Evolutionary conservation across 2,329 filamentous ascomycete species (phyloP), one percentile per base, ranked within the genome.

Genomic region (Decorospora gaudefroyi): DNA sequence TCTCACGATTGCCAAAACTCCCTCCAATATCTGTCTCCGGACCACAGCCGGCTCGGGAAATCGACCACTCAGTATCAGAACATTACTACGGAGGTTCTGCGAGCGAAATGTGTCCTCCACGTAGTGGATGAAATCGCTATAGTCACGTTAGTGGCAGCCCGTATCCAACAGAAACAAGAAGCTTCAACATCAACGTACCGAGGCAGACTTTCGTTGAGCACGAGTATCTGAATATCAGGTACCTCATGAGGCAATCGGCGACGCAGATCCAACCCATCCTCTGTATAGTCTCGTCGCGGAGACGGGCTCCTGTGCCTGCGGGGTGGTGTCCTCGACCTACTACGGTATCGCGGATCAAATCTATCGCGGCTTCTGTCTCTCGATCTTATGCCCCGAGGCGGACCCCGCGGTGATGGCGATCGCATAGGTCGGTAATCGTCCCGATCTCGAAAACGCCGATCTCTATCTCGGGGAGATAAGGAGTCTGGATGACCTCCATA

Each of bases 171-270:
- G 10, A 39, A 13, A 36, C n/a, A n/a, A n/a, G n/a, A n/a, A 16
- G 17, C 4, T 27, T 22, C 2, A 21, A 8, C 3, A 12, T 39
- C 4, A 37, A 55, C 64, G 36, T 42, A 68, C 65, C 64, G 53
- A 46, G 65, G 65, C 5, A 95, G 79, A 17, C 52, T 55, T 55
- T 90, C 84, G 53, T 92, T 85, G 30, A 92, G 77, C 4, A 95
- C 80, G 18, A 96, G 81, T 19, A 97, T 83, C 67, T 96, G 90
- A 11, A 96, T 87, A 59, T 97, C 90, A 2, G 92, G 91, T 15
- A 96, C 84, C 53, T 93, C 83, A 44, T 80, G 76, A 4, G 88
- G 84, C 45, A 84, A 81, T 44, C 90, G 80, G 42, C 84, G 81
- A 29, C 90, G 88, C 6, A 95, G 80, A 19, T 87, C 85, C 9